These are phyloP conservation scores for Aphanomyces astaci DNA, from an alignment of 352 stramenopile species.

Conservation along the genomic window DNA sequence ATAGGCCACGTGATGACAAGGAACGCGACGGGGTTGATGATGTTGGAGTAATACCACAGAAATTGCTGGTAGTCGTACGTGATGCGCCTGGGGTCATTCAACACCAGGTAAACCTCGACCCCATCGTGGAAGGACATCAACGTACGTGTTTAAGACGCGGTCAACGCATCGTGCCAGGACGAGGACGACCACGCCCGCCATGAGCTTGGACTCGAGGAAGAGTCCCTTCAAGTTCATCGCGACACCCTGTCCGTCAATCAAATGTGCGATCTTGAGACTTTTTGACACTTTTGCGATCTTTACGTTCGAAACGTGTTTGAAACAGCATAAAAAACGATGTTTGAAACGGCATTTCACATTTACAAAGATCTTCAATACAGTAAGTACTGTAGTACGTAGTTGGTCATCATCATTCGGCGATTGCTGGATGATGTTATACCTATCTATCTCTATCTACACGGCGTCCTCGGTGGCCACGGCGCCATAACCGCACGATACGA, in stretches of 20 bases:
- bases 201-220: conserved; percentile 79
- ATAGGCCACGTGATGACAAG: conserved; percentile 65
- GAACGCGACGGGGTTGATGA: conserved; percentile 73
- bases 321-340: background rate
- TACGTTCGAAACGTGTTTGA: background rate
- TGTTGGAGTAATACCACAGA: conserved; percentile 83
- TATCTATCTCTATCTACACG: background rate
- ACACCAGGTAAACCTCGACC: background rate
- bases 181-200: conserved; percentile 57
- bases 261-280: no score
- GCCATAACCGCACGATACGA: background rate
- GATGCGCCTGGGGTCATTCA: conserved; percentile 36
- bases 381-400: no score
- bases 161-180: conserved; percentile 73
- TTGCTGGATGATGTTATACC: no score
- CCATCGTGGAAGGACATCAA: background rate
- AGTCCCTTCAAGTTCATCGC: conserved; percentile 26
- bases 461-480: background rate
- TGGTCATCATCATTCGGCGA: no score
- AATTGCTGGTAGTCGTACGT: conserved; percentile 84
- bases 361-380: no score
- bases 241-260: background rate
- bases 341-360: no score
- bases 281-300: no score
- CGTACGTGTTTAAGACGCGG: conserved; percentile 77